These are phyloP conservation scores for Colletotrichum destructivum DNA, from an alignment of 2,329 filamentous ascomycete genomes.

Conservation along the genomic window DNA sequence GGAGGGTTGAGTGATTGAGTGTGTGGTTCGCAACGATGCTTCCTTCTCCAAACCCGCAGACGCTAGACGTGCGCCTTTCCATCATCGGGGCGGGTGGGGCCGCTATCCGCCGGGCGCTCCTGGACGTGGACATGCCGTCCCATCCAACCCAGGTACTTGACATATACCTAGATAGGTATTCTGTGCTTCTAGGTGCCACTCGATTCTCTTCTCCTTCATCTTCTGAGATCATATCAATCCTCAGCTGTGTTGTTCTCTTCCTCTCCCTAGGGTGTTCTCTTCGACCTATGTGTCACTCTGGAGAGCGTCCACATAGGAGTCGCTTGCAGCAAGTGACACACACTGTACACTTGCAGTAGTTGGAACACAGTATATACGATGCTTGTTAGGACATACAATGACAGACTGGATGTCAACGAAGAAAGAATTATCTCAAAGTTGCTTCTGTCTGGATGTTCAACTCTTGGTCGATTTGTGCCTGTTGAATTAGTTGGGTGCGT, in stretches of 20 bases:
- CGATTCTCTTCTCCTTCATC: no score
- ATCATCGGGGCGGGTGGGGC: constrained; percentile 13
- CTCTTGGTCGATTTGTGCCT: not conserved
- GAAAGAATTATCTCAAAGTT: not conserved
- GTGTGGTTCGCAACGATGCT: constrained; percentile 2
- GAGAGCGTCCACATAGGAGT: no score
- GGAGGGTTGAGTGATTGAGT: not conserved
- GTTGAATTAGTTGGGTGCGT: not conserved
- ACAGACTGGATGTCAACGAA: no score
- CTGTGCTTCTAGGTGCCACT: no score
- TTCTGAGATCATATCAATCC: no score
- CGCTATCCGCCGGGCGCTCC: not conserved
- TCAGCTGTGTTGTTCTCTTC: no score
- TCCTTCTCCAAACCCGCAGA: constrained; percentile 23
- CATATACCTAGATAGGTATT: not conserved
- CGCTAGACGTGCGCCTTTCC: constrained; percentile 34
- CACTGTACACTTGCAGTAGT: no score
- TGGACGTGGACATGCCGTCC: not conserved
- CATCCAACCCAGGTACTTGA: not conserved
- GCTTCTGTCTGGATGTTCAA: not conserved
- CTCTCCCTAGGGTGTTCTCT: no score
- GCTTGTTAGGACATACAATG: not conserved
- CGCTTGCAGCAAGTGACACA: no score
- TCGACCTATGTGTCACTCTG: no score
- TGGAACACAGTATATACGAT: not conserved